These are phyloP conservation scores for Mortierella sp. DNA, from an alignment of 371 early-diverging fungal species.

Conservation along the genomic window DNA sequence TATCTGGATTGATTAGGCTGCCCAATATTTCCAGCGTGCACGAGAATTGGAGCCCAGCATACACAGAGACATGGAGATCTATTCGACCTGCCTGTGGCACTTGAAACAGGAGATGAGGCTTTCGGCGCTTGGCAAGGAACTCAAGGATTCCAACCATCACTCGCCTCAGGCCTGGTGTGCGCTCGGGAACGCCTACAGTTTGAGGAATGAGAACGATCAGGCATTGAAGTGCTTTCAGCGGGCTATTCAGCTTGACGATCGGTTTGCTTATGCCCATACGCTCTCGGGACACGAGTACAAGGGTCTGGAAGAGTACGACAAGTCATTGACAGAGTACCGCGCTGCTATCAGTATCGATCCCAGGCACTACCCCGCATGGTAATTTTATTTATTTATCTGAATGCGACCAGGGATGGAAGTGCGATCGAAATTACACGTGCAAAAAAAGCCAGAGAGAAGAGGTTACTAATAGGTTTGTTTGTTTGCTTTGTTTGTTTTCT, in stretches of 20 bases:
- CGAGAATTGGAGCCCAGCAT: conserved; percentile 73
- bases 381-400: conserved; percentile 13
- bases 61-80: conserved; percentile 78
- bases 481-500: background rate
- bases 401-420: background rate
- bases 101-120: conserved; percentile 73
- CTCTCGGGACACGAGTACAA: conserved; percentile 86
- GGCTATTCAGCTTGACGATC: conserved; percentile 78
- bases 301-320: conserved; percentile 76
- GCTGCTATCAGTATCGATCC: conserved; percentile 75
- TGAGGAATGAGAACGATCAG: conserved; percentile 76
- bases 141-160: conserved; percentile 67
- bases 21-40: conserved; percentile 60
- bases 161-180: conserved; percentile 85
- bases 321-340: conserved; percentile 77
- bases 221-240: conserved; percentile 82
- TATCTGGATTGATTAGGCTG: conserved; percentile 50
- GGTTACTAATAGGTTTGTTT: background rate
- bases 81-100: conserved; percentile 85
- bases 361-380: conserved; percentile 87
- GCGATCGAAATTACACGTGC: conserved; percentile 1
- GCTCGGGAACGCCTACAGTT: conserved; percentile 80
- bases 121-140: conserved; percentile 74
- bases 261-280: conserved; percentile 82
- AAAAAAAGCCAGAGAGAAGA: background rate